Base-by-base conservation (phyloP, 768 basidiomycete species). In the Asterophora parasitica region DNA sequence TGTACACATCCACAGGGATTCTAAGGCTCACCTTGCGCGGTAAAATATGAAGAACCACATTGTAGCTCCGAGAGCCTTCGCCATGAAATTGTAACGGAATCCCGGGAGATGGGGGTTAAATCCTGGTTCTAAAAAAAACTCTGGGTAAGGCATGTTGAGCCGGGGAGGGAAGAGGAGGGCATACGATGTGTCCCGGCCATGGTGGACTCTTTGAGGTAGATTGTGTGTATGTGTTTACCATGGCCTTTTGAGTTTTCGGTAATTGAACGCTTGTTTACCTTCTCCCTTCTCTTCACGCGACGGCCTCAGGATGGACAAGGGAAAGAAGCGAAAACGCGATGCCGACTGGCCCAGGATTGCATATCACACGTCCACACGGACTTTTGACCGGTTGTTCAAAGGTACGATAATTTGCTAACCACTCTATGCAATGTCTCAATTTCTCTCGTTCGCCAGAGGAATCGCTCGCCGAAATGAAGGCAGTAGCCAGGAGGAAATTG, bases 11-110 rank as follows among this genome's bases (percentile, higher is more conserved):
- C 7, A 20, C 7, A 27, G n/a, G 27, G 26, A 2, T 20, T 8
- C 30, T 3, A 13, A 19, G 39, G 75, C 86, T 61, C 60, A 95
- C 93, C 92, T 76, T 54, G 88, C 86, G 48, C 93, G 83, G 70
- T 94, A 96, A 75, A 96, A 95, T 64, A 96, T 92, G 75, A 93
- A 96, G 81, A 95, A 95, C 93, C 93, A 96, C 93, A 96, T 95
- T 19, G 83, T 79, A 28, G 92, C 93, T 41, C 93, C 93, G 37
- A 96, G 73, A 51, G 81, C 82, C 68, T 92, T 93, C 20, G 87
- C 79, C 26, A 94, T 75, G 64, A 91, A 81, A 50, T 77, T 79
- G 67, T 92, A 82, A 59, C 74, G 79, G 59, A 81, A 74, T 10
- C 85, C 81, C 7, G 92, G 89, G 23, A 92, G 75, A 63, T 92